phyloP scores from a whole-genome alignment of 371 early-diverging fungal genomes.

The Mucor lusitanicus region DNA sequence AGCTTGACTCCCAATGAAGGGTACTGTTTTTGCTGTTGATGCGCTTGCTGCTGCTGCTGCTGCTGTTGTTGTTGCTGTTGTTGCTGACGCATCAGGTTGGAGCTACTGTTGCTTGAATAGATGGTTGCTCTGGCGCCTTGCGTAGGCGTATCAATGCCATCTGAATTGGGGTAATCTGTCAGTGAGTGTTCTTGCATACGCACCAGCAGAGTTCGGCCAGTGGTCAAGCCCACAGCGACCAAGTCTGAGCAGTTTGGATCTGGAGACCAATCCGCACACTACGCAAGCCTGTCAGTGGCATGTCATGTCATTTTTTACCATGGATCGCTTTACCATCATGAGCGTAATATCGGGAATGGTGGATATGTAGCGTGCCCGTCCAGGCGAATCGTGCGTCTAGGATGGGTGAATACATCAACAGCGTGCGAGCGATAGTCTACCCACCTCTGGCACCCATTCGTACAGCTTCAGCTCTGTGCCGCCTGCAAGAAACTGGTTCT shows the following conservation, averaged over 20 bases:
- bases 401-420: neutral
- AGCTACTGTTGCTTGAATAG: neutral
- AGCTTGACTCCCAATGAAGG: constrained; percentile 57
- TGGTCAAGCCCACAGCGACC: constrained; percentile 73
- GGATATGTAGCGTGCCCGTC: constrained; percentile 55
- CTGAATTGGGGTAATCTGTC: constrained; percentile 26
- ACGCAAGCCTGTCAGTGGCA: neutral
- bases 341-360: constrained; percentile 62
- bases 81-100: neutral
- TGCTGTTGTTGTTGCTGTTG: constrained; percentile 9
- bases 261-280: constrained; percentile 83
- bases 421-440: too few species aligned
- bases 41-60: constrained; percentile 6
- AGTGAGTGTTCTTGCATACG: constrained; percentile 54
- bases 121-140: constrained; percentile 10
- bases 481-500: constrained; percentile 66
- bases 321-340: constrained; percentile 56
- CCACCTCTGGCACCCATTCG: constrained; percentile 66
- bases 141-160: constrained; percentile 23
- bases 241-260: constrained; percentile 65
- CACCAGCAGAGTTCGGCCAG: constrained; percentile 65
- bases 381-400: constrained; percentile 51
- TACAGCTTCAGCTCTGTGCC: constrained; percentile 69
- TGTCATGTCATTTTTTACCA: neutral
- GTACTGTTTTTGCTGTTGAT: constrained; percentile 41